Percentiles rank a stretch among this genome's conserved stretches.
These are phyloP conservation scores for Thraustochytrium striatum DNA, from an alignment of 352 stramenopile species.

Conservation along the genomic window DNA sequence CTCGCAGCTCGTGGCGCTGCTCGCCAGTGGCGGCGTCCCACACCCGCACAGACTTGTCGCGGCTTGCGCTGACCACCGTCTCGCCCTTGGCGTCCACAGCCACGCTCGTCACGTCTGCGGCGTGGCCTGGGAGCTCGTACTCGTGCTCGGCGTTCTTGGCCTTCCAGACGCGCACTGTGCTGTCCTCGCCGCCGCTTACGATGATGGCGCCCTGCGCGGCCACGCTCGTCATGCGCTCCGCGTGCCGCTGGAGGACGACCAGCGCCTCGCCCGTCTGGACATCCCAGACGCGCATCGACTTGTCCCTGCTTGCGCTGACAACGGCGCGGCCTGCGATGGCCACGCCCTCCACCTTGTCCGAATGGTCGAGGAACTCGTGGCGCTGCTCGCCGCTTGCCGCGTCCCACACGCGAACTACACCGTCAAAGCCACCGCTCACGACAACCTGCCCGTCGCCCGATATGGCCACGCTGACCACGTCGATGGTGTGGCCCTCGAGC, in stretches of 20 bases:
- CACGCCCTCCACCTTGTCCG: no score
- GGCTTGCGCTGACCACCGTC: neutral
- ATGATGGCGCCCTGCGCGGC: constrained; percentile 78
- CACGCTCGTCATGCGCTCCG: neutral
- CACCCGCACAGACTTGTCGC: neutral
- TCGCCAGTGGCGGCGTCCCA: constrained; percentile 5
- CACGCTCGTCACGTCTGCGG: neutral
- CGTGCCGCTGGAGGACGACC: no score
- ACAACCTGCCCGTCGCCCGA: neutral
- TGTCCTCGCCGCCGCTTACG: constrained; percentile 69
- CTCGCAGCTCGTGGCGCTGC: neutral
- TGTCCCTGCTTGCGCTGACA: no score
- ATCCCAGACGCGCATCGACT: neutral
- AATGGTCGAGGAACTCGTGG: no score
- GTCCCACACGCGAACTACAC: neutral
- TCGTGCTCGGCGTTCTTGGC: constrained; percentile 76
- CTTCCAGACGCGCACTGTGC: constrained; percentile 86
- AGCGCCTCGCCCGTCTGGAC: neutral
- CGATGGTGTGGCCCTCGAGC: neutral
- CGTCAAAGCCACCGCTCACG: neutral
- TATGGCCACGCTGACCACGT: neutral
- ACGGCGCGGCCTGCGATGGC: no score
- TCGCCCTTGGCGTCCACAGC: neutral
- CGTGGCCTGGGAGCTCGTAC: neutral
- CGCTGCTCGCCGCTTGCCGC: neutral